These are phyloP conservation scores for Graphium sp. DNA, from an alignment of 2,329 filamentous ascomycete genomes.

Conservation along the genomic window DNA sequence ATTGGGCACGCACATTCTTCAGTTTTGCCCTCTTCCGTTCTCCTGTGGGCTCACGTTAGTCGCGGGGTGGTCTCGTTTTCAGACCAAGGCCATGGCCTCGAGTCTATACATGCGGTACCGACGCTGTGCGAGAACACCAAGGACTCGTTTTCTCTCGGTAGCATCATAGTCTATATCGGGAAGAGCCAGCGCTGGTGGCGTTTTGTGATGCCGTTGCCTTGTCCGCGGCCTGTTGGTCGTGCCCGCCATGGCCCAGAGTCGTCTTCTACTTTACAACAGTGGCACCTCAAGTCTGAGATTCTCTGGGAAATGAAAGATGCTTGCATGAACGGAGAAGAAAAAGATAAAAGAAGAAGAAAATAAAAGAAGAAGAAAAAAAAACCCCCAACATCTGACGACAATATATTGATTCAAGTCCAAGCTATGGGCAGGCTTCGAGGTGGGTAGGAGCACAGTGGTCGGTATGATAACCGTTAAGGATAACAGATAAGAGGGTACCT, in stretches of 20 bases:
- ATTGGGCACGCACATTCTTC: neutral
- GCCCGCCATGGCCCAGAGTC: constrained; percentile 1
- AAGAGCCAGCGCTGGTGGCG: constrained; percentile 20
- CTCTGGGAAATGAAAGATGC: neutral
- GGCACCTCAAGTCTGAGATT: constrained; percentile 3
- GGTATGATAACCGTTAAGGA: constrained; percentile 14
- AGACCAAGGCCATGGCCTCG: too few relatives aligned
- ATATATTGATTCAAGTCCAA: constrained; percentile 8
- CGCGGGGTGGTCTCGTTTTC: too few relatives aligned
- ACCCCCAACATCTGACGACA: too few relatives aligned
- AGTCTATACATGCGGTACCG: constrained; percentile 25
- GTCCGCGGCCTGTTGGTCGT: constrained; percentile 11
- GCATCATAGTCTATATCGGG: constrained; percentile 32
- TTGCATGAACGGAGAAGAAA: too few relatives aligned
- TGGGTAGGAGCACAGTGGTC: constrained; percentile 6
- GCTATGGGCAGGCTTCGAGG: neutral
- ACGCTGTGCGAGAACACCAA: constrained; percentile 36
- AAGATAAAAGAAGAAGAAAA: too few relatives aligned
- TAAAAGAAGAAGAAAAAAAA: too few relatives aligned
- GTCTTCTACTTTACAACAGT: constrained; percentile 3
- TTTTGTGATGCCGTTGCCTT: constrained; percentile 22
- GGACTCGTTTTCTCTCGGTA: constrained; percentile 31
- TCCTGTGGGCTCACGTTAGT: constrained; percentile 7
- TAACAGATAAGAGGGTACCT: constrained; percentile 12
- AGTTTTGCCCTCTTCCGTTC: constrained; percentile 11